Base-by-base conservation (phyloP, 352 stramenopile species). In the Phytophthora palmivora region DNA sequence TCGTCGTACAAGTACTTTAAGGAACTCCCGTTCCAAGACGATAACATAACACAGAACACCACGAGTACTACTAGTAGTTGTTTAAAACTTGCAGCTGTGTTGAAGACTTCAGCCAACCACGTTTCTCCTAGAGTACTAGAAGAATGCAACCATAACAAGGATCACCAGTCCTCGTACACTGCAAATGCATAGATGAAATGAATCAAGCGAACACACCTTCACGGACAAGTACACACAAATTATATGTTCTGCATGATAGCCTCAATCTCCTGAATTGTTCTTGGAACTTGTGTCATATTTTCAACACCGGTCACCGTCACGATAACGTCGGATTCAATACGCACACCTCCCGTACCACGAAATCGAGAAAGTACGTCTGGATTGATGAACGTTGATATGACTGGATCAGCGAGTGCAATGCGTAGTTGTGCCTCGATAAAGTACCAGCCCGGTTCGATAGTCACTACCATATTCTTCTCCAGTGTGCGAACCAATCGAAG, bases 371-470 rank as follows among this genome's bases (percentile, higher is more conserved):
- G 61, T 57, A 93, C 78, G n/a, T 89, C 70, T 24, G 76, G 61
- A 67, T 95, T 91, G 38, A 96, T 72, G 60, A 88, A 96, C 24
- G 88, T 85, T 24, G 76, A 84, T 3, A 86, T 80, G 32, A 50
- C 60, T 0, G 76, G 71, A 63, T 98, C 82, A 2, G 70, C 73
- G 5, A 99, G 72, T 33, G 97, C 86, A 22, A 91, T 73, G 63
- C 98, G 83, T 43, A 99, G 68, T 57, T 98, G 80, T 30, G 87
- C 87, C 52, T 99, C 82, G 66, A 99, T 99, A 69, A 99, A 99
- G 72, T 99, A 99, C 74, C 97, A 98, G 1, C 97, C 97, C 0
- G 97, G 97, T 72, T 99, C 97, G 15, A 99, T 92, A 3, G 97
- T 99, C 14, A 99, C 63, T 38, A 96, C 82, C 92, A 98, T 98